These are phyloP conservation scores for Cryptococcus sp. DNA, from an alignment of 1,284 basidiomycete genomes.

Conservation along the genomic window DNA sequence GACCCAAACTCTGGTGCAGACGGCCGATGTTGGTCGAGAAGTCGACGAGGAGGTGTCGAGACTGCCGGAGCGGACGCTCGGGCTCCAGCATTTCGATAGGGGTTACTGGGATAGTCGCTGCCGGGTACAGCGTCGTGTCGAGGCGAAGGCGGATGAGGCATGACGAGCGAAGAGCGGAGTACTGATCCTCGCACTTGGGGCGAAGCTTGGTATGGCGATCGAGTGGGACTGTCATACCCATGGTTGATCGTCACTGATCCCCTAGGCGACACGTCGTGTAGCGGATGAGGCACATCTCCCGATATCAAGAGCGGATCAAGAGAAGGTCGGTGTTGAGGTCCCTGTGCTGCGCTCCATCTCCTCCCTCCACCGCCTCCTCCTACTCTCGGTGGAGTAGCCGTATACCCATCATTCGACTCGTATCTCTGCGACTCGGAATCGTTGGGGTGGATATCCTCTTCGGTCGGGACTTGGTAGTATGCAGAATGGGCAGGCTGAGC, in stretches of 20 bases:
- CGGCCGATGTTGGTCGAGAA: slow-evolving; percentile 13
- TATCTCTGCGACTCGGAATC: not conserved
- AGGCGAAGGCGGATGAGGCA: not conserved
- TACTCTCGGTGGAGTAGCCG: slow-evolving; percentile 13
- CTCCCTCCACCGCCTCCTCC: slow-evolving; percentile 1
- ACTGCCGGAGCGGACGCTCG: slow-evolving; percentile 3
- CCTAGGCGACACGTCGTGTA: slow-evolving; percentile 10
- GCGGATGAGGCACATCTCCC: slow-evolving; percentile 5
- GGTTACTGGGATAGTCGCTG: not conserved
- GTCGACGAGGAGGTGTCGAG: slow-evolving; percentile 9
- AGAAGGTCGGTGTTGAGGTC: slow-evolving; percentile 8
- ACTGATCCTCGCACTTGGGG: slow-evolving; percentile 9
- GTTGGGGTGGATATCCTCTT: not conserved
- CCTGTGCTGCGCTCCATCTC: slow-evolving; percentile 7
- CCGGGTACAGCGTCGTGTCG: not conserved
- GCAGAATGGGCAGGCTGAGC: not conserved
- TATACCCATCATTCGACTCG: slow-evolving; percentile 13
- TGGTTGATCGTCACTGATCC: not conserved
- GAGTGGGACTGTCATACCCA: not conserved
- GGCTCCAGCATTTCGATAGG: not conserved
- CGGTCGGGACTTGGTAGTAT: not conserved
- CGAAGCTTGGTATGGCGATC: slow-evolving; percentile 3
- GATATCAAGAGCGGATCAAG: slow-evolving; percentile 14
- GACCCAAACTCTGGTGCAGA: slow-evolving; percentile 8
- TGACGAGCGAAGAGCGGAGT: slow-evolving; percentile 13